Evolutionary conservation across 202 grass and related monocot species (phyloP).

Genomic region (Zoysia matrella): DNA sequence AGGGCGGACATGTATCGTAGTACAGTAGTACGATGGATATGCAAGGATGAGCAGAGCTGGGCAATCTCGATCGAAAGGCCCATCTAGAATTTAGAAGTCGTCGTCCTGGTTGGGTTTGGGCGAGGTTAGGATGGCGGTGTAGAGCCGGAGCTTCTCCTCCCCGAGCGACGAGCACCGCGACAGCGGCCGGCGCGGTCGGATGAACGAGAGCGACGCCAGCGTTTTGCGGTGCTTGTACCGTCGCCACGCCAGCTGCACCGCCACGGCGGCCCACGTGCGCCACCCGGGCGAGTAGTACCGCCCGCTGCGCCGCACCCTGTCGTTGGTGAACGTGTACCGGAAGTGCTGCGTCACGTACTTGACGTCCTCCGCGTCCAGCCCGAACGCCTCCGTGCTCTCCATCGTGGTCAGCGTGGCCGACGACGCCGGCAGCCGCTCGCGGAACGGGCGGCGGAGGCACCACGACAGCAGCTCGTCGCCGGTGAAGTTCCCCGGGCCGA

Average conservation of each 20-base stretch:
- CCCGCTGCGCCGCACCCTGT: conserved; percentile 78
- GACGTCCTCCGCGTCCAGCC: conserved; percentile 73
- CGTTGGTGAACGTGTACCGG: conserved; percentile 89
- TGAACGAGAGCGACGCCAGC: conserved; percentile 75
- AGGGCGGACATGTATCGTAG: no score
- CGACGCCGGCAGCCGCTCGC: conserved; percentile 73
- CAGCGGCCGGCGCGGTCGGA: conserved; percentile 66
- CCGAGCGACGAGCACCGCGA: conserved; percentile 77
- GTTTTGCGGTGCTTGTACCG: conserved; percentile 81
- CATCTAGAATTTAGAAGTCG: no score
- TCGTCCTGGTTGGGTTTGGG: conserved; percentile 89
- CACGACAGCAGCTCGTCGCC: conserved; percentile 90
- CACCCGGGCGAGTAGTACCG: conserved; percentile 92
- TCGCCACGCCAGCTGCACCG: conserved; percentile 84
- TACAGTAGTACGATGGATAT: no score
- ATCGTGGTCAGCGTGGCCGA: conserved; percentile 69
- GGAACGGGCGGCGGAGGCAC: conserved; percentile 85
- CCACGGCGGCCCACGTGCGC: conserved; percentile 93
- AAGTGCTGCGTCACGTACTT: conserved; percentile 91
- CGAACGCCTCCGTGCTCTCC: conserved; percentile 89
- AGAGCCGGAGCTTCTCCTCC: conserved; percentile 86
- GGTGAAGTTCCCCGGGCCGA: conserved; percentile 89
- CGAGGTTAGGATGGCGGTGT: conserved; percentile 73
- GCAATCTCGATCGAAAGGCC: no score
- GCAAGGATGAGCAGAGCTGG: no score